phyloP scores from a whole-genome alignment of 75 land plant species.

The Sequoia sempervirens region DNA sequence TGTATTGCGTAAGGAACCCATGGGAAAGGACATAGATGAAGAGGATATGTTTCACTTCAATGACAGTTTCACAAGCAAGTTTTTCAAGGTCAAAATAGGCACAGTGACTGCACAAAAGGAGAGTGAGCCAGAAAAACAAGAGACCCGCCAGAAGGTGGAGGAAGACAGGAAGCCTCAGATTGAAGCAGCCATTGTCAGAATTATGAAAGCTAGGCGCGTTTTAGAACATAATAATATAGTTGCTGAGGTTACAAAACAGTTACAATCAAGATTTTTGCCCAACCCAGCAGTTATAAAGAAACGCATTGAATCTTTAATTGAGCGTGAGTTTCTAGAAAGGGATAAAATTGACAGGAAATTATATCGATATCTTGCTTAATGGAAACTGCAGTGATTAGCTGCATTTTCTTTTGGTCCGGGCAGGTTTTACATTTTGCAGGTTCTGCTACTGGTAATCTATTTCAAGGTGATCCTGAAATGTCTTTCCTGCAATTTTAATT shows the following conservation, averaged over 20 bases:
- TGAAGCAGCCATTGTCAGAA: slow-evolving; percentile 96
- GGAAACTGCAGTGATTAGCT: slow-evolving; percentile 1
- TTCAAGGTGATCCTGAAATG: background rate
- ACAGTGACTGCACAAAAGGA: slow-evolving; percentile 92
- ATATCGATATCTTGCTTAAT: slow-evolving; percentile 92
- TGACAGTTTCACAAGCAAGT: slow-evolving; percentile 74
- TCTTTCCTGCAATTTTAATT: background rate
- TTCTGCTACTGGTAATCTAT: background rate
- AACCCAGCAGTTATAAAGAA: slow-evolving; percentile 95
- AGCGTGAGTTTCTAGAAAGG: slow-evolving; percentile 92
- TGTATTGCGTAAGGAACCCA: slow-evolving; percentile 89
- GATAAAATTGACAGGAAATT: slow-evolving; percentile 80
- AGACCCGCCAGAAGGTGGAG: slow-evolving; percentile 94
- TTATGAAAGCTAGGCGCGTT: slow-evolving; percentile 89
- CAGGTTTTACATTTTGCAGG: background rate
- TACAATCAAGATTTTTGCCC: slow-evolving; percentile 86
- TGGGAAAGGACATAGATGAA: slow-evolving; percentile 93
- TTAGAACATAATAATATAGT: slow-evolving; percentile 91
- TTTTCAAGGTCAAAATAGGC: slow-evolving; percentile 81
- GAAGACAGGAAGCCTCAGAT: slow-evolving; percentile 98
- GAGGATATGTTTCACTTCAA: slow-evolving; percentile 73
- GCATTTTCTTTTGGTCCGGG: background rate
- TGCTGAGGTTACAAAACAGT: slow-evolving; percentile 90
- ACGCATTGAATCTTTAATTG: slow-evolving; percentile 93
- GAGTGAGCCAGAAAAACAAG: slow-evolving; percentile 95